These are phyloP conservation scores for Ceratobasidium theobromae DNA, from an alignment of 1,284 basidiomycete species.

Conservation along the genomic window DNA sequence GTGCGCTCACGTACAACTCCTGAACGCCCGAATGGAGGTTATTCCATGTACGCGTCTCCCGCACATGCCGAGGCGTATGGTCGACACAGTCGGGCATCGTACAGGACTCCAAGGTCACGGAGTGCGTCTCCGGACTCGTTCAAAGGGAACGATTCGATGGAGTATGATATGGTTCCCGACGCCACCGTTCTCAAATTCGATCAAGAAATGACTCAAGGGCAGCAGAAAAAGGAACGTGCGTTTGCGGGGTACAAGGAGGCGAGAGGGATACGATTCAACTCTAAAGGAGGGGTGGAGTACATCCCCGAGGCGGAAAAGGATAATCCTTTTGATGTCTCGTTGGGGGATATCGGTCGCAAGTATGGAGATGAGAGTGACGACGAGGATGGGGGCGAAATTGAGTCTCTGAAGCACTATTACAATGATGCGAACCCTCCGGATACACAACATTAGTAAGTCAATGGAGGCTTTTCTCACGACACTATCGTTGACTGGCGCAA, in stretches of 20 bases:
- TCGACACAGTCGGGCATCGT: conserved; percentile 24
- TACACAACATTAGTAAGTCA: conserved; percentile 29
- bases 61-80: conserved; percentile 31
- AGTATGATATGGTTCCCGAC: conserved; percentile 31
- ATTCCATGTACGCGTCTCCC: conserved; percentile 25
- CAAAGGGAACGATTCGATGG: conserved; percentile 30
- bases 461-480: neutral
- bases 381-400: conserved; percentile 20
- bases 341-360: conserved; percentile 14
- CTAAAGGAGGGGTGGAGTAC: conserved; percentile 22
- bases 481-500: neutral
- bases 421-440: conserved; percentile 24
- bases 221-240: neutral
- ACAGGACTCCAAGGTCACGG: conserved; percentile 17
- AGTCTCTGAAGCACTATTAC: conserved; percentile 29
- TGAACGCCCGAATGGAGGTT: conserved; percentile 20
- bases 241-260: conserved; percentile 23
- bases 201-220: conserved; percentile 2
- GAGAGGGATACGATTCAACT: conserved; percentile 12
- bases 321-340: conserved; percentile 5
- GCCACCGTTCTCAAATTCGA: conserved; percentile 30
- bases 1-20: conserved; percentile 27
- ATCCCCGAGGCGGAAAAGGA: conserved; percentile 4
- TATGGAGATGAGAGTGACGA: conserved; percentile 27
- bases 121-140: conserved; percentile 23